Base-by-base conservation (phyloP, 257 asterid genomes). In the Marsdenia floribunda region DNA sequence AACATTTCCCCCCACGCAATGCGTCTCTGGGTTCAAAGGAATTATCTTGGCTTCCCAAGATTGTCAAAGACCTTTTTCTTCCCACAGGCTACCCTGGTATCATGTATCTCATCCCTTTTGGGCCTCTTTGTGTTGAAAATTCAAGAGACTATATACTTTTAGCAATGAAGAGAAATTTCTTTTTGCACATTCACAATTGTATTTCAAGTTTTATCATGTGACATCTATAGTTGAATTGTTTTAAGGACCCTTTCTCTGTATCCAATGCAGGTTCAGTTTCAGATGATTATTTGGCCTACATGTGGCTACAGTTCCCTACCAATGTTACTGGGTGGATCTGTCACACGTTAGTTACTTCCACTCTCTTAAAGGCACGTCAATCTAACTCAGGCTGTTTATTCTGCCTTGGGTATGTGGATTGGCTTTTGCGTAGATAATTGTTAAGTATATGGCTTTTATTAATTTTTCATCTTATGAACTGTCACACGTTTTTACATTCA, bases 251-350 rank as follows among this genome's bases (percentile, higher is more conserved):
- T n/a, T 44, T 65, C 29, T 68, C 16, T 7, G 8, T 67, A 50
- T 59, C n/a, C 55, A 22, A 29, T 87, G 86, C 92, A 94, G 99
- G 86, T 72, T 89, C 97, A 65, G 97, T 94, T 71, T 90, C 99
- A 44, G 96, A 90, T 73, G 99, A 94, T 85, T 94, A 94, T 86
- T 88, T 94, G 91, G 93, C 86, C 58, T 92, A 92, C 86, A 90
- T 94, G 83, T 81, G 92, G 90, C 92, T 89, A 77, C 97, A 90
- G 88, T 90, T 92, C 80, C 99, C 99, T 57, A 94, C 99, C 75
- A 92, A 94, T 82, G 93, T 94, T 37, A 94, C 99, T 0, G 99
- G 94, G 47, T 94, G 99, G 99, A 94, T 94, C 80, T 92, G 99
- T 80, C 93, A 88, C 78, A 89, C 98, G 9, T 79, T 92, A 88